These are phyloP conservation scores for Naematelia aurantialba DNA, from an alignment of 768 basidiomycete genomes.

Conservation along the genomic window DNA sequence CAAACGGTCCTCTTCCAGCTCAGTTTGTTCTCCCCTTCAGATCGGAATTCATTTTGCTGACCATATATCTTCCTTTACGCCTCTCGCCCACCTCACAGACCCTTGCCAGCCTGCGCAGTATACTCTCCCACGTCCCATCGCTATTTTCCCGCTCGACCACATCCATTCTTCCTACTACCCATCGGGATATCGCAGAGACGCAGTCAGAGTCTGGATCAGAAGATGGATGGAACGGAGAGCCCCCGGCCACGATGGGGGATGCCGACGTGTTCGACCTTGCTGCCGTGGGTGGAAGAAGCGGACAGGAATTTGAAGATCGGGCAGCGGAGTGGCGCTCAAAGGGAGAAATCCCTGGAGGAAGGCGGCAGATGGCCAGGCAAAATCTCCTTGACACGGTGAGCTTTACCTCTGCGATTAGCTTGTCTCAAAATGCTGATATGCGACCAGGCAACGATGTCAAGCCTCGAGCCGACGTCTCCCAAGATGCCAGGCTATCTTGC, in stretches of 20 bases:
- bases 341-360: slow-evolving; percentile 30
- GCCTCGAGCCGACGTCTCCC: not conserved
- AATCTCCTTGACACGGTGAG: slow-evolving; percentile 5
- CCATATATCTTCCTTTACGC: not conserved
- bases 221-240: slow-evolving; percentile 36
- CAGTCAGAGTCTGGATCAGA: slow-evolving; percentile 41
- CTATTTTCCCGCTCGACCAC: slow-evolving; percentile 21
- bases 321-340: slow-evolving; percentile 19
- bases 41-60: not conserved
- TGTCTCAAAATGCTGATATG: not conserved
- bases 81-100: not conserved
- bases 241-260: slow-evolving; percentile 18
- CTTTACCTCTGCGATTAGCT: not conserved
- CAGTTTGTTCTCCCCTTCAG: not conserved
- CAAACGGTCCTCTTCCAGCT: not conserved
- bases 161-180: slow-evolving; percentile 21
- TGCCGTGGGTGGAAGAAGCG: slow-evolving; percentile 19
- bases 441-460: not conserved
- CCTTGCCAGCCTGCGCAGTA: not conserved
- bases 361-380: slow-evolving; percentile 21
- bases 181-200: slow-evolving; percentile 11
- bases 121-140: slow-evolving; percentile 28
- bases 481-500: slow-evolving; percentile 12
- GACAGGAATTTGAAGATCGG: slow-evolving; percentile 19
- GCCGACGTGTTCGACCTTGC: slow-evolving; percentile 31